A percentile compares a stretch with the other conserved stretches of the same genome.
These are phyloP conservation scores for Verticillium dahliae DNA, from an alignment of 2,329 filamentous ascomycete genomes.

Conservation along the genomic window DNA sequence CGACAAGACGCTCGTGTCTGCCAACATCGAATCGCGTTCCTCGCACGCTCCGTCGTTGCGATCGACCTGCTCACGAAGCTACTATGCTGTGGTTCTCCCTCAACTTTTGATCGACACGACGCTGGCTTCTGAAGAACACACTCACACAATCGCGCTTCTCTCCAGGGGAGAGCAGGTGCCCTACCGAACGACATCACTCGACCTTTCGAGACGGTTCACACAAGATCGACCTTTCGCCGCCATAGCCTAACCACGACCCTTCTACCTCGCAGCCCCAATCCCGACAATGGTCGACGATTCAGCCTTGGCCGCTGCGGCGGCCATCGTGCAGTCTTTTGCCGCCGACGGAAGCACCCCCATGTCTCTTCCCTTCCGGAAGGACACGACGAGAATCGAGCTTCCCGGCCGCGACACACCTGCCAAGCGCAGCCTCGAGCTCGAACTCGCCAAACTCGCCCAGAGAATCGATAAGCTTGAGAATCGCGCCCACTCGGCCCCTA, in stretches of 20 bases:
- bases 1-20: background rate
- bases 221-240: background rate
- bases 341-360: conserved; percentile 31
- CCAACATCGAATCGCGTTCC: background rate
- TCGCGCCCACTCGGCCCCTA: conserved; percentile 54
- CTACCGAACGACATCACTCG: background rate
- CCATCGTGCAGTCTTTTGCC: conserved; percentile 47
- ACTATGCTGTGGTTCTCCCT: background rate
- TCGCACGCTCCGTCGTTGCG: background rate
- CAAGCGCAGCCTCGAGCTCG: conserved; percentile 74
- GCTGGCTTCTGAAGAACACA: no score
- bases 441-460: conserved; percentile 71
- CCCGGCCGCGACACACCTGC: conserved; percentile 70
- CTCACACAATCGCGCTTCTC: no score
- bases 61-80: background rate
- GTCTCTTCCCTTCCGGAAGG: conserved; percentile 32
- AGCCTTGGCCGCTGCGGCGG: conserved; percentile 45
- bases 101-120: background rate
- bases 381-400: conserved; percentile 52
- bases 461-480: conserved; percentile 79
- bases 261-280: background rate
- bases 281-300: conserved; percentile 46
- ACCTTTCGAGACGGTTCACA: background rate
- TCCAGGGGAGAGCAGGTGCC: no score
- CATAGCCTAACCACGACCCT: background rate